Base-by-base conservation (phyloP, 2,329 filamentous ascomycete species). In the Pseudocercospora pini-densiflorae region DNA sequence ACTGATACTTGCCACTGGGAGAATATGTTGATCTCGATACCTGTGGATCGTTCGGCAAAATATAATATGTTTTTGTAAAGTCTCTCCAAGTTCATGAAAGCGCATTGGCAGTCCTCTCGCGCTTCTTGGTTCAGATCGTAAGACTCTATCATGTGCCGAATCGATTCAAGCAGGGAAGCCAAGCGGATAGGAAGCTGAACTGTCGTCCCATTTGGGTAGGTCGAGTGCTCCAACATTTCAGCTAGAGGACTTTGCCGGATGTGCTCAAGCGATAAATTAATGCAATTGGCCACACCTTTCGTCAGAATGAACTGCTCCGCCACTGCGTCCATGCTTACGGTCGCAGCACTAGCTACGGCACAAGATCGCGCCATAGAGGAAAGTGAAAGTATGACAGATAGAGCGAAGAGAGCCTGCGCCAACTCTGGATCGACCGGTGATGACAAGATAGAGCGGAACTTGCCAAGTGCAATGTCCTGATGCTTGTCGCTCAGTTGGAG, bases 401-500 rank as follows among this genome's bases (percentile, higher is more conserved):
- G 16, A 12, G 53, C 53, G 24, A 55, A 31, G 5, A 55, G 53
- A 24, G 19, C 53, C 21, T 55, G 14, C 29, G 53, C 53, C 2
- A 55, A 31, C 24, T 24, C 21, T n/a, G 53, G 8, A n/a, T 29
- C 16, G 9, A 55, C 16, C 3, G 53, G 53, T n/a, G 53, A 55
- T n/a, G 53, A 55, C 16, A 55, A 31, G 7, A 55, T 31, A 24
- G 53, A 55, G 23, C 53, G 53, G 16, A 55, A 55, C 53, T 24
- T 55, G 8, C 16, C 21, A n/a, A 55, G 53, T n/a, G 53, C 53
- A 24, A 55, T 55, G 53, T n/a, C 23, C 29, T 55, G 53, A 14
- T 55, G 53, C 27, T 55, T 55, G 24, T 55, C 53, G 53, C 53
- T 24, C 23, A 27, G 10, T 55, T n/a, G 53, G 7, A 55, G 53